Evolutionary conservation across 1,284 basidiomycete species (phyloP), one percentile per base, ranked within the genome.

Genomic region (Heliocybe sulcata): DNA sequence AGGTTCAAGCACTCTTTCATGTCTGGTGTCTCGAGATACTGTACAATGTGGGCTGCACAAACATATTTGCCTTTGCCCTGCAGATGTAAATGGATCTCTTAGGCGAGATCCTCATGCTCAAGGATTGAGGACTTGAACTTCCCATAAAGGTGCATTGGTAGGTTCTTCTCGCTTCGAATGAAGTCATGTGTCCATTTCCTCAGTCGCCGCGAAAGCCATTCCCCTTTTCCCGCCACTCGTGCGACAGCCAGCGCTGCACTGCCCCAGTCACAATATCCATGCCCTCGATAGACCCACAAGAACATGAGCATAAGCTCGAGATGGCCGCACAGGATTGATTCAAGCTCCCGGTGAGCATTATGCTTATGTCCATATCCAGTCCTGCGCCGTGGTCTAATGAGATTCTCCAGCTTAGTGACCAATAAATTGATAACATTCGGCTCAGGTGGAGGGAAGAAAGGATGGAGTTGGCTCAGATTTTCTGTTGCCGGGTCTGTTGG

Each of bases 11-110:
- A n/a, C 23, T 14, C 35, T 45, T 59, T 57, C 2, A 64, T 55
- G 2, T 59, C 59, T 2, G 45, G 55, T 1, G 27, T 4, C 1
- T 54, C 26, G 3, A 64, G 20, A 52, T 54, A 69, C 25, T 61
- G 33, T 3, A 72, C 65, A 45, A 73, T 59, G 48, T 69, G 63
- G 51, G 54, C n/a, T 2, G 66, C 68, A 14, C 54, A 49, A 26
- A 69, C 57, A 56, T 64, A 67, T 55, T 65, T 64, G 3, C 69
- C 66, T 14, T 69, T 35, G 3, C 57, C 35, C 53, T 65, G 64
- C 3, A 72, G 60, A 54, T 68, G 62, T 4, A 54, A 33, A 1
- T 53, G 22, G 19, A 70, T 55, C 4, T 61, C 60, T 12, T 57
- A 29, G 20, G 58, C 58, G 22, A 70, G 53, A 29, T 67, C 66